Base-by-base conservation (phyloP, 2,329 filamentous ascomycete species). In the Paecilomyces dactylethromorphus region DNA sequence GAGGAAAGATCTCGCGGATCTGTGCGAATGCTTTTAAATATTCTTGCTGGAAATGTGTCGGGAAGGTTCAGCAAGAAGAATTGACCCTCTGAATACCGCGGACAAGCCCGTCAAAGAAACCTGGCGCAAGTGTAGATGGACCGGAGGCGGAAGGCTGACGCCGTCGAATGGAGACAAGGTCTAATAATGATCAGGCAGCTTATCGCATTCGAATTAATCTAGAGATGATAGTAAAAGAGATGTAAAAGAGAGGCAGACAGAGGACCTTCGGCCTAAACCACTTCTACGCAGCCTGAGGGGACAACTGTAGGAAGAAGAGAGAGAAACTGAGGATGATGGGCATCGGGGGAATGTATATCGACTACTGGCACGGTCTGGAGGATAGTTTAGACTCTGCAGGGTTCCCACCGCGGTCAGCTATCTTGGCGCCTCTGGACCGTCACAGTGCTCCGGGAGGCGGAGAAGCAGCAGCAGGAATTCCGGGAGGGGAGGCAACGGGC, bases 391-490 rank as follows among this genome's bases (percentile, higher is more conserved):
- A n/a, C 35, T n/a, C n/a, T 45, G 39, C 39, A 24, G 50, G 49
- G 50, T 52, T 52, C 50, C 50, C 50, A 52, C 50, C 50, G 50
- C 50, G 22, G 26, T 24, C 35, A 62, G 49, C 55, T 65, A 68
- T 68, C 65, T 29, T 5, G 7, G 7, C 26, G 26, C 26, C 26
- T 29, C 66, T 67, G 64, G 65, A 65, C 61, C 56, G 62, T 60
- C 56, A 58, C 58, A 60, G 61, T 63, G 61, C 65, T 59, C 26
- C 18, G 39, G 24, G 31, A 60, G 56, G 49, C 45, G 56, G 45
- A 39, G 57, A 52, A 26, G 13, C 31, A 52, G n/a, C 31, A 15
- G 22, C 18, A 18, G 54, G 8, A 53, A 50, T 56, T 31, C 22
- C 13, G 54, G 57, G 58, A 53, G 52, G 52, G 51, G 31, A 56